These are phyloP conservation scores for Botrytis galanthina DNA, from an alignment of 2,329 filamentous ascomycete species.

Conservation along the genomic window DNA sequence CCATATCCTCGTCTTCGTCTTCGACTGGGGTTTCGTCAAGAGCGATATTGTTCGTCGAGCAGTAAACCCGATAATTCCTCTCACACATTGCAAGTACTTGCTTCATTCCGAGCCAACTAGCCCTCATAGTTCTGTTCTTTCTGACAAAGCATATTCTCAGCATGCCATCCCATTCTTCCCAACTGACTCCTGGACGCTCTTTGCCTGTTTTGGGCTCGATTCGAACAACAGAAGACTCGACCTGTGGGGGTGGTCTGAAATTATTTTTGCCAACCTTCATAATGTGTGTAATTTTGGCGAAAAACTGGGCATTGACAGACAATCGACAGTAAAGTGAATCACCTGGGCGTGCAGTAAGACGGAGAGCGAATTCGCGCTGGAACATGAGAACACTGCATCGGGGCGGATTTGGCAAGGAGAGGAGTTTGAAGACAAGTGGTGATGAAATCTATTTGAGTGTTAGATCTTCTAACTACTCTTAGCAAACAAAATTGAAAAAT, in stretches of 20 bases:
- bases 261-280: constrained; percentile 97
- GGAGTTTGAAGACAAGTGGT: constrained; percentile 82
- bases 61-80: constrained; percentile 86
- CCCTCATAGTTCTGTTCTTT: constrained; percentile 86
- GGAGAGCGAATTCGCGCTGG: constrained; percentile 89
- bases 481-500: not conserved
- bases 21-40: constrained; percentile 64
- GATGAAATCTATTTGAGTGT: constrained; percentile 66
- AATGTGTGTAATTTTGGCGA: constrained; percentile 68
- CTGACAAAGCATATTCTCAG: constrained; percentile 78
- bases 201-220: constrained; percentile 81
- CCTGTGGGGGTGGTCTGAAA: constrained; percentile 90
- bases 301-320: constrained; percentile 92
- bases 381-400: constrained; percentile 90
- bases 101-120: constrained; percentile 75
- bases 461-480: constrained; percentile 13
- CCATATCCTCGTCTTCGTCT: constrained; percentile 46
- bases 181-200: constrained; percentile 79
- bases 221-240: constrained; percentile 87
- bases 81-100: constrained; percentile 82
- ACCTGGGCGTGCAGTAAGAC: constrained; percentile 82
- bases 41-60: constrained; percentile 77
- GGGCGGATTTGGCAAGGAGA: constrained; percentile 78
- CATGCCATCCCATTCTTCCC: constrained; percentile 93
- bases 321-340: constrained; percentile 90